Base-by-base conservation (phyloP, 2,329 filamentous ascomycete genomes). In the Xylariaceae sp. region DNA sequence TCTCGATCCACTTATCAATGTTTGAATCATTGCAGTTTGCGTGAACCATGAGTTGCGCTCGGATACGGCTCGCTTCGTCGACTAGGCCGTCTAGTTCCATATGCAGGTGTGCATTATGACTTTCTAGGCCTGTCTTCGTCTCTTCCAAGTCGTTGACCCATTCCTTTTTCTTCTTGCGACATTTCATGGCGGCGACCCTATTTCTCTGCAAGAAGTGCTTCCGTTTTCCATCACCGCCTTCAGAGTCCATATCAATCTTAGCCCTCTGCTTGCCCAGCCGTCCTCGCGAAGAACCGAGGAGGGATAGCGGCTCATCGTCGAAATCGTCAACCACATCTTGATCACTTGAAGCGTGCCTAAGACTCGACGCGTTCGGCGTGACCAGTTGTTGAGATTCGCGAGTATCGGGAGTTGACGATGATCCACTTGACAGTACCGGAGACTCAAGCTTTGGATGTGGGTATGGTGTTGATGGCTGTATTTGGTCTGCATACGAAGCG, bases 151-250 rank as follows among this genome's bases (percentile, higher is more conserved):
- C 75, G 10, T 72, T 72, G 18, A 80, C 76, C 76, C 78, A 82
- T 65, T 77, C 73, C 72, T 83, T 84, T 67, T 82, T 83, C 73
- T 89, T 89, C 68, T 87, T 82, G 2, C 88, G 82, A 68, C 88
- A 91, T 69, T 90, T 90, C 70, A 85, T 88, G 1, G 88, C 88
- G 0, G 88, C 88, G 2, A 88, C 75, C 8, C 88, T 80, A 71
- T 92, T 92, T 61, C 88, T 82, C 72, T 89, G 85, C 0, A 90
- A 78, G 66, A 85, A 86, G 62, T 80, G 80, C 62, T 76, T 78
- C 34, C 83, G 77, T 66, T 82, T 84, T 6, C 69, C 69, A 1
- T 74, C 71, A 8, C 78, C 75, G 2, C 66, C 70, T 0, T 62
- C 65, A 30, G 56, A 54, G 10, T 59, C 49, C 9, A 2, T 15